Evolutionary conservation across 1,284 basidiomycete genomes (phyloP), one percentile per base, ranked within the genome.

Genomic region (Neolentinus lepideus): DNA sequence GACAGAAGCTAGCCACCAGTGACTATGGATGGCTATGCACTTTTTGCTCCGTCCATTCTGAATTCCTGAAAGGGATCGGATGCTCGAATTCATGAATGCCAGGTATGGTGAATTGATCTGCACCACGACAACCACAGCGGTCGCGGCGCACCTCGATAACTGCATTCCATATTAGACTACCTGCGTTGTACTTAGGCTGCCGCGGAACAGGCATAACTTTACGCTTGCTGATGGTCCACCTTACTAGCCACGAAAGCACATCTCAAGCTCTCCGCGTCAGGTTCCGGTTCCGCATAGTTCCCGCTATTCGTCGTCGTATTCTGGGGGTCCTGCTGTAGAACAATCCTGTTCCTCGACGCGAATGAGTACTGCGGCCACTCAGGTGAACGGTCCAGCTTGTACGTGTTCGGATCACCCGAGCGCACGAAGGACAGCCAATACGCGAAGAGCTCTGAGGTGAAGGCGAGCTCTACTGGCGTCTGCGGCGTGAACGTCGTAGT

Each of bases 341-440:
- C 75, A 31, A 79, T 74, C 25, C 79, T 63, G 19, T 64, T 48
- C 59, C 66, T 67, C 3, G 55, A 51, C 35, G 45, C 56, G 51
- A 61, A 52, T 11, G 64, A 67, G 58, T 73, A 79, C 47, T 54
- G 58, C 3, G 67, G 54, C 79, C 79, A 81, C 11, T 47, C 56
- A 0, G 80, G 80, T 2, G 80, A 77, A 10, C 72, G 65, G 0
- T 67, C 59, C 1, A 83, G 73, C 63, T 77, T 80, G 68, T 71
- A 71, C 19, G 72, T 74, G 67, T 78, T 81, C 1, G 80, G 80
- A 62, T 81, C 62, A 1, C 71, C 73, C 1, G 74, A 64, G 31
- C 80, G 77, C 19, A 82, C 80, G 60, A 84, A 83, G 0, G 81
- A 84, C 10, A 81, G 69, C 79, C 79, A 82, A 63, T 81, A 83